Evolutionary conservation across 208 protist species (phyloP).

Genomic region (Crithidia thermophila): DNA sequence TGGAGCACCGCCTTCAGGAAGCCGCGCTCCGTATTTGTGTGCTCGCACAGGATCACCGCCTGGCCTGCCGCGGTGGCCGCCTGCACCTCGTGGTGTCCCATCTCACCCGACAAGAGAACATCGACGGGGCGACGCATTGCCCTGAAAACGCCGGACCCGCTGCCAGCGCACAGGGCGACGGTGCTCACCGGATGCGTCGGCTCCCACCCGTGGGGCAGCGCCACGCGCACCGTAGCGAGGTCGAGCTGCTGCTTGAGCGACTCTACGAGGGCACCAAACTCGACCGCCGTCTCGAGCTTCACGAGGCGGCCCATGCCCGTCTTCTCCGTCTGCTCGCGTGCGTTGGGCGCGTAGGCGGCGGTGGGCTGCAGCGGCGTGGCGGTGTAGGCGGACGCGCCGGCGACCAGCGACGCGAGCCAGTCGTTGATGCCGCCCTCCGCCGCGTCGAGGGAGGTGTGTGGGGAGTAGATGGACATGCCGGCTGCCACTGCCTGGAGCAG

Average conservation of each 20-base stretch:
- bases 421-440: conserved; percentile 90
- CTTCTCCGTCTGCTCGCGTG: conserved; percentile 15
- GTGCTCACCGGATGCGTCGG: conserved; percentile 41
- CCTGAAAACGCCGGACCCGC: conserved; percentile 78
- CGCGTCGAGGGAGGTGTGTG: conserved; percentile 92
- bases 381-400: conserved; percentile 13
- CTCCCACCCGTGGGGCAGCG: conserved; percentile 58
- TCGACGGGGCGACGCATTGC: conserved; percentile 52
- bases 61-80: conserved; percentile 72
- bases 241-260: conserved; percentile 65
- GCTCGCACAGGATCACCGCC: conserved; percentile 91
- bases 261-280: conserved; percentile 52
- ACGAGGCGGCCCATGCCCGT: conserved; percentile 73
- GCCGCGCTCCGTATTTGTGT: conserved; percentile 94
- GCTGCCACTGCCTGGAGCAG: conserved; percentile 63
- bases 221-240: conserved; percentile 66
- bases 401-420: conserved; percentile 85
- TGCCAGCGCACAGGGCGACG: conserved; percentile 91
- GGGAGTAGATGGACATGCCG: conserved; percentile 92
- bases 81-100: conserved; percentile 95
- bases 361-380: conserved; percentile 53
- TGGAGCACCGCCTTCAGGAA: conserved; percentile 67
- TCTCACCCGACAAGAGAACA: conserved; percentile 88
- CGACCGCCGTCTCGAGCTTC: conserved; percentile 37
- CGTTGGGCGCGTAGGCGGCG: conserved; percentile 32